These are phyloP conservation scores for Mycena maculata DNA, from an alignment of 768 basidiomycete species.

Conservation along the genomic window DNA sequence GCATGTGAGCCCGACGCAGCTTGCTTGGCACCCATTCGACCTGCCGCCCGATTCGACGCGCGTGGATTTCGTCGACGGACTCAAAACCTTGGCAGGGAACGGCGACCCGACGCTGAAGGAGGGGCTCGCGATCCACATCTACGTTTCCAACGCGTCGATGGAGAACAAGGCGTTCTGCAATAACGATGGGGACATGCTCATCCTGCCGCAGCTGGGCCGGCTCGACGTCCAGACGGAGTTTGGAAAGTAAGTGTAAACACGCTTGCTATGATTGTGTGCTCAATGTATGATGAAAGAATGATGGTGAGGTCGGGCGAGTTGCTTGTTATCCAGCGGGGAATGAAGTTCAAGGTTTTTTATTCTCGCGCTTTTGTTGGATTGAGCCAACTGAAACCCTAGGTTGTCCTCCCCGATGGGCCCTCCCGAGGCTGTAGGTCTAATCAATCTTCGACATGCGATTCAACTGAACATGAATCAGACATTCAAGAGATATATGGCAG, in stretches of 20 bases:
- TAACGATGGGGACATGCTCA: constrained; percentile 74
- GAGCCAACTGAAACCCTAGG: constrained; percentile 40
- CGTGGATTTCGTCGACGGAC: constrained; percentile 67
- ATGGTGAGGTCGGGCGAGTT: constrained; percentile 76
- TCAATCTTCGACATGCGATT: background rate
- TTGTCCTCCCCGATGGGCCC: constrained; percentile 66
- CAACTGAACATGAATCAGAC: constrained; percentile 47
- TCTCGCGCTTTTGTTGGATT: constrained; percentile 6
- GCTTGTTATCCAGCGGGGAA: constrained; percentile 72
- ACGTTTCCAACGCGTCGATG: constrained; percentile 71
- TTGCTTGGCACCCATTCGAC: constrained; percentile 74
- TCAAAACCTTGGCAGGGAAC: constrained; percentile 73
- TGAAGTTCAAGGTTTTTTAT: constrained; percentile 68
- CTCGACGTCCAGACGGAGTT: constrained; percentile 78
- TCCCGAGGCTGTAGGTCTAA: constrained; percentile 66
- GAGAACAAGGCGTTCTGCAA: constrained; percentile 69
- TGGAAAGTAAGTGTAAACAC: constrained; percentile 61
- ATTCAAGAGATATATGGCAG: constrained; percentile 73
- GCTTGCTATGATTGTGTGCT: background rate
- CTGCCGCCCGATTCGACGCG: constrained; percentile 55
- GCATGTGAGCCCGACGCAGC: constrained; percentile 70
- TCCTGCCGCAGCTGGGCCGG: constrained; percentile 72
- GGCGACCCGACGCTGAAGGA: constrained; percentile 73
- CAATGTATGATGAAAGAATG: constrained; percentile 48
- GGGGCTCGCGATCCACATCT: constrained; percentile 74